Evolutionary conservation across 208 protist genomes (phyloP), one percentile per base, ranked within the genome.

Genomic region (Trypanosoma lewisi): DNA sequence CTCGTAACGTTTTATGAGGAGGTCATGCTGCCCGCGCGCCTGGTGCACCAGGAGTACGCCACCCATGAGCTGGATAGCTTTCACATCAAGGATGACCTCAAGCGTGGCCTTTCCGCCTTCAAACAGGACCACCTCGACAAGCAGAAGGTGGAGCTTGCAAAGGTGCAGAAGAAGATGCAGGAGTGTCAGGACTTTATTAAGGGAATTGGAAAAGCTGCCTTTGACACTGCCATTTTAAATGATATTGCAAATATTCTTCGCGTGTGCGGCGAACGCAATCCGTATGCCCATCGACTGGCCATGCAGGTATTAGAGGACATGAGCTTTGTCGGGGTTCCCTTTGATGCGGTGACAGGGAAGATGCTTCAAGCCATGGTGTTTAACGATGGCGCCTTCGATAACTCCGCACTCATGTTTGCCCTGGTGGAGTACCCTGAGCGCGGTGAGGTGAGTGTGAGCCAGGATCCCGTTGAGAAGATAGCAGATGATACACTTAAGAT

Each of bases 401-500:
- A 92, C 78, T 95, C 88, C 4, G 71, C 85, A 19, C 78, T 96
- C 17, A 75, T 96, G 27, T 96, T 96, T 37, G 75, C 85, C 25
- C 51, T 92, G 48, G 82, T 95, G 49, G 91, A 96, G 82, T 87
- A 84, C 74, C 91, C 91, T 37, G 91, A 96, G 78, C 83, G 88
- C 36, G 91, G 91, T 2, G 91, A 93, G 68, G 71, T 96, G n/a
- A 83, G 70, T 60, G 56, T 96, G 3, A 70, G 72, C 37, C 60
- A 67, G 36, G 53, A 56, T 23, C 60, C 78, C 16, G 74, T 95
- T 23, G 78, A 90, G 60, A 55, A 77, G 33, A 75, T 92, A 59
- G 86, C 79, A 50, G 77, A 83, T 28, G 64, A 79, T 2, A 75
- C 83, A 16, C 74, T 95, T 47, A 73, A 77, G 47, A 71, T 91